These are phyloP conservation scores for Metschnikowia bowlesiae DNA, from an alignment of 805 yeast genomes.

Conservation along the genomic window DNA sequence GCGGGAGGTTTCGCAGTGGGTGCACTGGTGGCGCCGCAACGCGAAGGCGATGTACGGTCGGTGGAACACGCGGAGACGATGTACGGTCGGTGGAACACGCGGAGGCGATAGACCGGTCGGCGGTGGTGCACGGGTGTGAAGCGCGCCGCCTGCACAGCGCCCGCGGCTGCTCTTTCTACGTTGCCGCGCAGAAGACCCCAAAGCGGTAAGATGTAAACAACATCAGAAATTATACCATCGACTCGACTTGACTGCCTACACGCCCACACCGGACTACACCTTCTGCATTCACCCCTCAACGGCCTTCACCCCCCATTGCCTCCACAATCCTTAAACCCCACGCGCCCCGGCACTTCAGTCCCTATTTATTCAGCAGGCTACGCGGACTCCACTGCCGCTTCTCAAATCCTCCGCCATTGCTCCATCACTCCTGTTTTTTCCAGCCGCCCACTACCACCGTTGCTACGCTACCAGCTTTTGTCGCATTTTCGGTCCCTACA, in stretches of 20 bases:
- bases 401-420: no score
- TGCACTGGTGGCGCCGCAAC: no score
- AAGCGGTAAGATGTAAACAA: background rate
- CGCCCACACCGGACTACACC: background rate
- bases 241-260: background rate
- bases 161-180: background rate
- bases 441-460: no score
- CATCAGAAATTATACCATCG: background rate
- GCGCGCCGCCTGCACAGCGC: background rate
- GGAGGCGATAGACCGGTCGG: background rate
- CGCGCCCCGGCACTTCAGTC: no score
- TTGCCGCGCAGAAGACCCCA: constrained; percentile 1
- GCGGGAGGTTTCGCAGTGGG: no score
- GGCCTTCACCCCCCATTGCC: background rate
- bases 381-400: no score
- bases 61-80: background rate
- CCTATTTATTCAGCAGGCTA: no score
- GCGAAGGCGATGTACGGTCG: background rate
- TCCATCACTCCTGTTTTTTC: no score
- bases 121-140: background rate
- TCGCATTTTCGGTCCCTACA: no score
- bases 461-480: no score
- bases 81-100: background rate
- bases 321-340: no score
- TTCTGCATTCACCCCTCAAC: background rate